Percentiles rank a stretch among this genome's conserved stretches.
phyloP scores from a whole-genome alignment of 2,329 filamentous ascomycete species.

The Microsporum ferrugineum region DNA sequence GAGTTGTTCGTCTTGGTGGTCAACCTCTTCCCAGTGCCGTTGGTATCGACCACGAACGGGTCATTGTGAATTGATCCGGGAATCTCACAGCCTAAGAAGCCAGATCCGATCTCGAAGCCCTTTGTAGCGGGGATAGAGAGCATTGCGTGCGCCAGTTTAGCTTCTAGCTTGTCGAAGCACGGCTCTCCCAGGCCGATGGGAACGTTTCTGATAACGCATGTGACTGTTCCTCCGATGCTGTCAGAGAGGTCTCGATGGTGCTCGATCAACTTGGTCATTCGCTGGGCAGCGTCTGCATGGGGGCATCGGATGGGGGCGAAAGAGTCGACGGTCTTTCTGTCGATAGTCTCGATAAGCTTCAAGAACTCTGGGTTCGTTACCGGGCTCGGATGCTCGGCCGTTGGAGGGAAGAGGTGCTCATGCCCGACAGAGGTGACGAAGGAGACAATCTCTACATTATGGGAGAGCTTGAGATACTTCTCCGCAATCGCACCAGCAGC shows the following conservation, averaged over 20 bases:
- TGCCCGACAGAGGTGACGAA: conserved; percentile 78
- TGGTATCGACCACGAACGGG: conserved; percentile 49
- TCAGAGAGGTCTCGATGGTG: conserved; percentile 67
- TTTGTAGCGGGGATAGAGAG: conserved; percentile 90
- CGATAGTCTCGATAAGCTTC: conserved; percentile 58
- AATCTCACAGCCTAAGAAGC: conserved; percentile 76
- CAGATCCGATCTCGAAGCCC: conserved; percentile 89
- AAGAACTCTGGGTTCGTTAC: conserved; percentile 71
- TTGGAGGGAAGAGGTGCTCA: conserved; percentile 64
- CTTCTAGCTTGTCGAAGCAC: conserved; percentile 91
- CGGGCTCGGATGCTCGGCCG: conserved; percentile 53
- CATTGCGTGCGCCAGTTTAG: conserved; percentile 84
- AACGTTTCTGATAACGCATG: conserved; percentile 78
- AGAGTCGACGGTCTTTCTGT: conserved; percentile 61
- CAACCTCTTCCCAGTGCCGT: conserved; percentile 43
- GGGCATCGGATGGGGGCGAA: conserved; percentile 85
- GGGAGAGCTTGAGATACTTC: conserved; percentile 71
- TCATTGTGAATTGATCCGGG: conserved; percentile 90
- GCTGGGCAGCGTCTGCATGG: conserved; percentile 48
- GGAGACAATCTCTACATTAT: conserved; percentile 82
- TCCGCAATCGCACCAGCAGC: conserved; percentile 87
- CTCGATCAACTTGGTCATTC: conserved; percentile 71
- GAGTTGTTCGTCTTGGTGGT: conserved; percentile 90
- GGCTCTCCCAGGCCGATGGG: conserved; percentile 85
- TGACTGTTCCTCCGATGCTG: conserved; percentile 89